phyloP scores from a whole-genome alignment of 2,329 filamentous ascomycete species.

The Penicillium freii region DNA sequence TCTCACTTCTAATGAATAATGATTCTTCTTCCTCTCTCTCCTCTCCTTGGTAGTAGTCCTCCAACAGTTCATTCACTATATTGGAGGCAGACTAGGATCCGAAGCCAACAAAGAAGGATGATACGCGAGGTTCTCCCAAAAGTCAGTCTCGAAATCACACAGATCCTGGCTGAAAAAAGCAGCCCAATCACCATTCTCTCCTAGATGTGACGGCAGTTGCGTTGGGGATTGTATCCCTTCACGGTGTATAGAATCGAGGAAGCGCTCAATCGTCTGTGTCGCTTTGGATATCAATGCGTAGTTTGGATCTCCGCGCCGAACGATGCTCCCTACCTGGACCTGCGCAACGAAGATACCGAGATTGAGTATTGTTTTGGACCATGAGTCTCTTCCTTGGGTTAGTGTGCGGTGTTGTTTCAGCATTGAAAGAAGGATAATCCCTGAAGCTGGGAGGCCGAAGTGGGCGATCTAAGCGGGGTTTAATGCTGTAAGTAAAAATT shows the following conservation, averaged over 20 bases:
- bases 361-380: constrained; percentile 23
- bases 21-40: too few species aligned
- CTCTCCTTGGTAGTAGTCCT: too few species aligned
- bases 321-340: constrained; percentile 26
- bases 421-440: constrained; percentile 30
- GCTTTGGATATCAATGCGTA: constrained; percentile 28
- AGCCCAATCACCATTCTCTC: constrained; percentile 23
- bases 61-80: constrained; percentile 11
- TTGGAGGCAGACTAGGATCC: constrained; percentile 19
- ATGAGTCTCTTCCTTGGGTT: constrained; percentile 8
- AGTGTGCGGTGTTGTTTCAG: constrained; percentile 20
- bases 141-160: constrained; percentile 29
- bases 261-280: constrained; percentile 27
- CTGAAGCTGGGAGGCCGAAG: constrained; percentile 31
- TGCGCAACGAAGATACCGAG: constrained; percentile 31
- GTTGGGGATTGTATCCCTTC: constrained; percentile 8
- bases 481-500: neutral
- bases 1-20: too few species aligned
- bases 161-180: constrained; percentile 24
- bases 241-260: constrained; percentile 28
- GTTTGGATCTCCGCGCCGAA: constrained; percentile 27
- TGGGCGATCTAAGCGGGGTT: constrained; percentile 22
- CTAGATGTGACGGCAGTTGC: constrained; percentile 11
- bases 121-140: constrained; percentile 29
- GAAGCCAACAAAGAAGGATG: constrained; percentile 26